Conservation (phyloP, 768 basidiomycete genomes). For the Mycena kentingensis region DNA sequence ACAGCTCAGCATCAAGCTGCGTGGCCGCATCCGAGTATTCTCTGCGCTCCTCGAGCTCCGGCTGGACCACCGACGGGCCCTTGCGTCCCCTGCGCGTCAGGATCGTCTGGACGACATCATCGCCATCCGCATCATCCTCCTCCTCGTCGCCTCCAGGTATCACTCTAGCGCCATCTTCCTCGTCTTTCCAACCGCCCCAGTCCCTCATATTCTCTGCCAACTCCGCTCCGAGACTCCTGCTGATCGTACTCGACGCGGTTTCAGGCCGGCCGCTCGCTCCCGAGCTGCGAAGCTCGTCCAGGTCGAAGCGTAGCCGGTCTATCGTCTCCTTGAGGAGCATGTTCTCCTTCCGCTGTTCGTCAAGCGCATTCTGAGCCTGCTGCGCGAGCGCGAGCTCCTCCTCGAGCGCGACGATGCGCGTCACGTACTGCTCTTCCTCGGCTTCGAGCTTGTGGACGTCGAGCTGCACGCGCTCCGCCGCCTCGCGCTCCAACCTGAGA, state of each 20-base stretch:
- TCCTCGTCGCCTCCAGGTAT: conserved; percentile 48
- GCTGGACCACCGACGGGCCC: conserved; percentile 30
- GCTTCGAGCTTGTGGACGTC: conserved; percentile 67
- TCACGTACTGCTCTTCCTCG: conserved; percentile 73
- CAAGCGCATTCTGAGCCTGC: conserved; percentile 71
- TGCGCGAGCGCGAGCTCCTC: conserved; percentile 69
- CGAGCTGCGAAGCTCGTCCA: conserved; percentile 80
- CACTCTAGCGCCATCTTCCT: conserved; percentile 41
- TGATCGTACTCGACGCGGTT: conserved; percentile 53
- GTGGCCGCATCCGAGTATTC: conserved; percentile 77
- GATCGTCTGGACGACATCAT: conserved; percentile 84
- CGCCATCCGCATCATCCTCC: conserved; percentile 61
- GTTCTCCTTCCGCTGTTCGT: conserved; percentile 95
- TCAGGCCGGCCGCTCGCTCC: conserved; percentile 38
- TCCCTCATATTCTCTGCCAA: conserved; percentile 61
- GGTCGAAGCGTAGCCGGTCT: conserved; percentile 89
- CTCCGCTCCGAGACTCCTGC: conserved; percentile 77
- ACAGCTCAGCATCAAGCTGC: conserved; percentile 65
- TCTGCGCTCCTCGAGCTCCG: conserved; percentile 63
- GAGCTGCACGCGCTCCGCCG: conserved; percentile 57
- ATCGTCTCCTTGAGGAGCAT: conserved; percentile 93
- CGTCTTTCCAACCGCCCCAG: conserved; percentile 39
- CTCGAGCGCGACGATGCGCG: conserved; percentile 68
- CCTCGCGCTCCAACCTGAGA: conserved; percentile 65
- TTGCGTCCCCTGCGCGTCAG: conserved; percentile 77